A percentile compares a stretch with the other conserved stretches of the same genome.
phyloP scores from a whole-genome alignment of 768 basidiomycete genomes.

The Lanmaoa pseudosensibilis region DNA sequence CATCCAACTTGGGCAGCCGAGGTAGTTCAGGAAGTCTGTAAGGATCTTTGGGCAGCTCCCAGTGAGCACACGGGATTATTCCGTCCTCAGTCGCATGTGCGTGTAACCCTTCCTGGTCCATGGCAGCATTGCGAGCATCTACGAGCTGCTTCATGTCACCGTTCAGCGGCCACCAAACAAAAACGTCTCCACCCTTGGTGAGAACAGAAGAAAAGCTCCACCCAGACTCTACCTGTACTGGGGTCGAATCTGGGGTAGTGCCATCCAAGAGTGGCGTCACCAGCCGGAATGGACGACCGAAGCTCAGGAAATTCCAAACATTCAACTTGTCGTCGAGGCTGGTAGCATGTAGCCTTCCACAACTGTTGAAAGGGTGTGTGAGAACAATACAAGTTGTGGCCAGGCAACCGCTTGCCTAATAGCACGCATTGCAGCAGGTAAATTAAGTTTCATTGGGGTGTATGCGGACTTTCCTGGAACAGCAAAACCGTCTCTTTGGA shows the following conservation, averaged over 20 bases:
- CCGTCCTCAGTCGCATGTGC: conserved; percentile 36
- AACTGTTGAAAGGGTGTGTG: conserved; percentile 44
- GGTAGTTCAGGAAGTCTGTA: conserved; percentile 60
- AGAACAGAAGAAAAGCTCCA: conserved; percentile 80
- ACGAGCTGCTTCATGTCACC: conserved; percentile 43
- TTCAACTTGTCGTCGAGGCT: conserved; percentile 57
- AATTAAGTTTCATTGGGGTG: conserved; percentile 55
- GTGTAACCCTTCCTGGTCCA: conserved; percentile 43
- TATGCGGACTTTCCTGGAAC: conserved; percentile 48
- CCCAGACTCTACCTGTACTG: conserved; percentile 72
- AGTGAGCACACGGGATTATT: conserved; percentile 59
- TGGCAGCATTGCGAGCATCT: conserved; percentile 39
- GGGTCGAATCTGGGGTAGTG: conserved; percentile 46
- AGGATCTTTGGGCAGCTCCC: conserved; percentile 58
- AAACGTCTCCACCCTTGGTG: conserved; percentile 67
- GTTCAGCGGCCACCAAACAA: conserved; percentile 71
- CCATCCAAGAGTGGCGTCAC: conserved; percentile 38
- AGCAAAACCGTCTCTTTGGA: conserved; percentile 57
- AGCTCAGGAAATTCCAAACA: conserved; percentile 75
- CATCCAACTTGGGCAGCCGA: conserved; percentile 50
- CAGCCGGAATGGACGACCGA: conserved; percentile 77
- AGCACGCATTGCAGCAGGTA: conserved; percentile 59
- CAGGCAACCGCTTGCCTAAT: conserved; percentile 52
- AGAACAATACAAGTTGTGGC: neutral
- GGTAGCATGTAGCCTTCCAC: conserved; percentile 72